Conservation (phyloP, 2,329 filamentous ascomycete genomes). For the Didymella segeticola region DNA sequence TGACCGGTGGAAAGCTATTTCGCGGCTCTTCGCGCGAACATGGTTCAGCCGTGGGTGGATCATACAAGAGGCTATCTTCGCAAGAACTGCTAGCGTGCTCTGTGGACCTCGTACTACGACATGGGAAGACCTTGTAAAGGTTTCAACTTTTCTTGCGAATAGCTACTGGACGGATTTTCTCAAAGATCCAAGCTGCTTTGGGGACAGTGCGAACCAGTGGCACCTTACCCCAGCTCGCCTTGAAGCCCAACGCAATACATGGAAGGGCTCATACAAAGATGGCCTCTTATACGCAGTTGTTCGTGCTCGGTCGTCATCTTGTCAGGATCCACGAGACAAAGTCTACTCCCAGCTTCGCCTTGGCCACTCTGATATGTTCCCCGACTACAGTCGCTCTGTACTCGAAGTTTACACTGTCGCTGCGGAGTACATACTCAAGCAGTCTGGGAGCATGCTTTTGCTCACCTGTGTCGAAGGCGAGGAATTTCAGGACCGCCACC, state of each 20-base stretch:
- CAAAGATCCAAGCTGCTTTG: not conserved
- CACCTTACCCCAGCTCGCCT: conserved; percentile 17
- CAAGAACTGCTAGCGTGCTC: conserved; percentile 3
- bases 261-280: conserved; percentile 6
- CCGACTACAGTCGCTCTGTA: conserved; percentile 14
- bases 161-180: conserved; percentile 18
- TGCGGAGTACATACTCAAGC: conserved; percentile 22
- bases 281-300: conserved; percentile 25
- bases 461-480: conserved; percentile 26
- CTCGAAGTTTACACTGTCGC: conserved; percentile 21
- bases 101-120: conserved; percentile 17
- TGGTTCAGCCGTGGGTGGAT: conserved; percentile 25
- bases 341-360: conserved; percentile 27
- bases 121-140: conserved; percentile 12
- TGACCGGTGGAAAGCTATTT: conserved; percentile 16
- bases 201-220: not conserved
- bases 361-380: conserved; percentile 13
- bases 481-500: conserved; percentile 16
- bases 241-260: conserved; percentile 12
- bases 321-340: conserved; percentile 26
- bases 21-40: conserved; percentile 11
- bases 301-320: conserved; percentile 16
- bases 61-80: conserved; percentile 23
- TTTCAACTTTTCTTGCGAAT: conserved; percentile 17
- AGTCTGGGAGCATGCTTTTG: conserved; percentile 18